phyloP scores from a whole-genome alignment of 257 asterid genomes.

The Ajuga chamaepitys region DNA sequence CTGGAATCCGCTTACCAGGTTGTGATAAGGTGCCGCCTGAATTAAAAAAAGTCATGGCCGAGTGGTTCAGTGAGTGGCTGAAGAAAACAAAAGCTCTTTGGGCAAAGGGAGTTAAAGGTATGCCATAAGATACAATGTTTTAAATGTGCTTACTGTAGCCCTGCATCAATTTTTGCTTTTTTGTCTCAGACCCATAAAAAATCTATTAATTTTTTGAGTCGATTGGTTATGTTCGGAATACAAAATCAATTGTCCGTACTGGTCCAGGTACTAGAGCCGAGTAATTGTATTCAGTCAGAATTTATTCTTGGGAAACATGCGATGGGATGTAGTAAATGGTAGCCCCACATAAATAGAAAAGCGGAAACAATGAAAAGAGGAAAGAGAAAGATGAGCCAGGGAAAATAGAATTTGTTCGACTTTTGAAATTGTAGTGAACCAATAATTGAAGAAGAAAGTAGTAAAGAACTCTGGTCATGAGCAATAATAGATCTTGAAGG shows the following conservation, averaged over 20 bases:
- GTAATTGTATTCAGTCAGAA: background rate
- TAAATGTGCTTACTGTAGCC: background rate
- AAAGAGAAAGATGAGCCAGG: background rate
- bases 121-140: background rate
- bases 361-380: background rate
- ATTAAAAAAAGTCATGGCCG: slow-evolving; percentile 39
- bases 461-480: background rate
- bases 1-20: slow-evolving; percentile 33
- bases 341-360: background rate
- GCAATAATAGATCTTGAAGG: background rate
- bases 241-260: background rate
- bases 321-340: background rate
- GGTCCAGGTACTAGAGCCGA: background rate
- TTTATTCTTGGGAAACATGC: background rate
- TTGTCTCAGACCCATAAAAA: background rate
- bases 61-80: slow-evolving; percentile 34
- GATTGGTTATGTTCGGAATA: background rate
- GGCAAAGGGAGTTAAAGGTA: slow-evolving; percentile 38
- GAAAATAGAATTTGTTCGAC: background rate
- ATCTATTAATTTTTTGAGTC: background rate
- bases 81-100: slow-evolving; percentile 33
- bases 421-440: background rate
- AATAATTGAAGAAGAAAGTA: background rate
- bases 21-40: slow-evolving; percentile 39
- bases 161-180: background rate